Evolutionary conservation across 164 flowering plant genomes (phyloP).

Genomic region (Vitis rupestris): DNA sequence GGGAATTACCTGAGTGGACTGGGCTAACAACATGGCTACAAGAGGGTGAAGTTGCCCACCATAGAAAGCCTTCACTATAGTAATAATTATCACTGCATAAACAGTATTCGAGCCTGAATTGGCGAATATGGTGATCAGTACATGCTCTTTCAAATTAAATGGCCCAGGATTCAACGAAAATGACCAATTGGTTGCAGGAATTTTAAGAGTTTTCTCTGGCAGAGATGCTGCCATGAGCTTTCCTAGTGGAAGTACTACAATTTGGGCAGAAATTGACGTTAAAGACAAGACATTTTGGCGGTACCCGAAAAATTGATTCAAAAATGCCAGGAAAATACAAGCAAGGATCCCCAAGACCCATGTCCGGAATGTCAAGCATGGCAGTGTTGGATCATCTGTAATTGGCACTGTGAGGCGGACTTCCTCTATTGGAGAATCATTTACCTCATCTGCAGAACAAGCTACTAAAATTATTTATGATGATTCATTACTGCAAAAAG

Average conservation of each 20-base stretch:
- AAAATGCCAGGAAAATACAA: slow-evolving; percentile 38
- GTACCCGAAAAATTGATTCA: slow-evolving; percentile 58
- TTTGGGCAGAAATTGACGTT: slow-evolving; percentile 50
- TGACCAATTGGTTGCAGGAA: slow-evolving; percentile 35
- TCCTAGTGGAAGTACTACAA: slow-evolving; percentile 46
- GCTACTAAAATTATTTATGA: too few relatives aligned
- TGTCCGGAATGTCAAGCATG: slow-evolving; percentile 45
- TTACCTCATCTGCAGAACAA: slow-evolving; percentile 30
- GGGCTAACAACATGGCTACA: slow-evolving; percentile 46
- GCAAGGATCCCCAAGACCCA: slow-evolving; percentile 48
- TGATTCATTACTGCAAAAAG: too few relatives aligned
- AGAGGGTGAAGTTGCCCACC: slow-evolving; percentile 27
- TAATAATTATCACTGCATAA: slow-evolving; percentile 53
- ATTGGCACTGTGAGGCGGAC: slow-evolving; percentile 51
- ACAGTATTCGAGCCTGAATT: slow-evolving; percentile 43
- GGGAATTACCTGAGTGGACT: slow-evolving; percentile 52
- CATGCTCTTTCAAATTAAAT: slow-evolving; percentile 62
- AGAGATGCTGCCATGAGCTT: slow-evolving; percentile 47
- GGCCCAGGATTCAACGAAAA: slow-evolving; percentile 65
- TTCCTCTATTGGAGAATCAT: slow-evolving; percentile 52
- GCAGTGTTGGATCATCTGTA: slow-evolving; percentile 47
- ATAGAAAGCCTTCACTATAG: slow-evolving; percentile 67
- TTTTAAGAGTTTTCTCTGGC: slow-evolving; percentile 13
- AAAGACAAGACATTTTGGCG: slow-evolving; percentile 37
- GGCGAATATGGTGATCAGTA: slow-evolving; percentile 65